Evolutionary conservation across 2,329 filamentous ascomycete species (phyloP), one percentile per base, ranked within the genome.

Genomic region (Fusarium guadeloupense): DNA sequence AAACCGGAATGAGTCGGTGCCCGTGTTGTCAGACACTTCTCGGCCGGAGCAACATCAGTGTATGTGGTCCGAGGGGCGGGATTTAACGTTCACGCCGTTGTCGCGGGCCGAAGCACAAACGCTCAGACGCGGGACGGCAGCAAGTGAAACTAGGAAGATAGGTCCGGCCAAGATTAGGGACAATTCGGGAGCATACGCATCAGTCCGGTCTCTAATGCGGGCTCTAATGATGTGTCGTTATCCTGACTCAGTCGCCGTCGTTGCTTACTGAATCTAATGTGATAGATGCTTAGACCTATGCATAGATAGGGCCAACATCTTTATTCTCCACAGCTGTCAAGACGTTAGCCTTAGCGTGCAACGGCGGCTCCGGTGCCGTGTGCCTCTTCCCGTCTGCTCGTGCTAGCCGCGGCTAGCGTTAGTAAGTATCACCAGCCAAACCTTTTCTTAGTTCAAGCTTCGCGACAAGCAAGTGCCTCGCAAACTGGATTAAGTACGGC

Each of bases 1-100:
- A 56, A 56, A 16, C 53, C 55, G 66, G 46, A 47, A 47, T 43
- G 31, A 38, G 25, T 56, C 50, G 58, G 61, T 56, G 37, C 38
- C 45, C 57, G 49, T 50, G 42, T 25, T 42, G 44, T 28, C 45
- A 43, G 43, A 21, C 38, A 43, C 38, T 19, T 34, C 12, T 48
- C 42, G 39, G 41, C 43, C 59, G 52, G 52, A 46, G 41, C 21
- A 26, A 26, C 28, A 47, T 52, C n/a, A 33, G 45, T 38, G 42
- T n/a, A 17, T 23, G n/a, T 34, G 41, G 54, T 21, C 50, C 49
- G 55, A 51, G 37, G 43, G 45, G 41, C 44, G 37, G 30, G 33
- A 44, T 16, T 4, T 31, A 37, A 56, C 54, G 40, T 47, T 23
- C 37, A 34, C 43, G 26, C 45, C 38, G 49, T 53, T 17, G 37